These are phyloP conservation scores for Actinomortierella wolfii DNA, from an alignment of 371 early-diverging fungal genomes.

Conservation along the genomic window DNA sequence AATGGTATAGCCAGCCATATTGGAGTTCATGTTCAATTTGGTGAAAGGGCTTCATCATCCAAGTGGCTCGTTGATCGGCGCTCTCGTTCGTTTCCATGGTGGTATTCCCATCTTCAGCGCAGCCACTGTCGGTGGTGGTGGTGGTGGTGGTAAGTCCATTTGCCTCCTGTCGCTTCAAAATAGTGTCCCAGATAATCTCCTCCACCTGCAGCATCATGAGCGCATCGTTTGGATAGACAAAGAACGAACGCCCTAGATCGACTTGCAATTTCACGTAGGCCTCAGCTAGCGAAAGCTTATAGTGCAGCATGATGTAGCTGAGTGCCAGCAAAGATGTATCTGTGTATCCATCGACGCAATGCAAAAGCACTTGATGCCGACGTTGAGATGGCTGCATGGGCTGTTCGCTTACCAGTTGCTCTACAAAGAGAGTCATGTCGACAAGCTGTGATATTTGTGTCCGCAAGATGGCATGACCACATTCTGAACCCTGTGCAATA, in stretches of 20 bases:
- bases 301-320: constrained; percentile 60
- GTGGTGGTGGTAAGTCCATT: background rate
- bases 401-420: constrained; percentile 50
- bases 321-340: constrained; percentile 59
- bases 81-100: background rate
- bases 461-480: constrained; percentile 14
- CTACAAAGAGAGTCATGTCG: constrained; percentile 48
- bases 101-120: constrained; percentile 12
- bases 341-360: constrained; percentile 69
- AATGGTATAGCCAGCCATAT: constrained; percentile 64
- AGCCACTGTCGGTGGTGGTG: constrained; percentile 1
- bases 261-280: constrained; percentile 65
- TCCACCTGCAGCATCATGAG: constrained; percentile 50
- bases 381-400: background rate
- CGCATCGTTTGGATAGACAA: constrained; percentile 64
- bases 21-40: constrained; percentile 15
- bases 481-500: constrained; percentile 4
- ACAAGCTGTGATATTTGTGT: constrained; percentile 20
- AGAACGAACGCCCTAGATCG: constrained; percentile 57
- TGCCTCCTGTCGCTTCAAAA: constrained; percentile 4
- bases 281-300: constrained; percentile 54
- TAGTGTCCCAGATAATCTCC: constrained; percentile 37
- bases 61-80: constrained; percentile 1
- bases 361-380: constrained; percentile 55
- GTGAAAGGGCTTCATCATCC: constrained; percentile 12